Conservation (phyloP, 345 rosid genomes). For the Durio zibethinus region DNA sequence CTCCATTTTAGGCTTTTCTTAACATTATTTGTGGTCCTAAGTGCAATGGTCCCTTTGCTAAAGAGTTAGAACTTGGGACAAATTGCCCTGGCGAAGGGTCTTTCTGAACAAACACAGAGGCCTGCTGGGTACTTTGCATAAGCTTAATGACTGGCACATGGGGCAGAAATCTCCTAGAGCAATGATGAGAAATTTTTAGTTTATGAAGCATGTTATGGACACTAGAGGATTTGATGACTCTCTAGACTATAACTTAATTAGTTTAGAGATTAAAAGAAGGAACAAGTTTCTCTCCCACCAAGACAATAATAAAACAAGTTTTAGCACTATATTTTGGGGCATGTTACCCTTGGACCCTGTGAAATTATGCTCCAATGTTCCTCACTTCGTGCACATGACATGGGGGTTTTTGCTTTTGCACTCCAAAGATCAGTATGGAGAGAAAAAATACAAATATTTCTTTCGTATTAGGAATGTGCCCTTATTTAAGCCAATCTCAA, state of each 20-base stretch:
- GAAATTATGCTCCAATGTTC: conserved; percentile 31
- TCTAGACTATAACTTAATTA: background rate
- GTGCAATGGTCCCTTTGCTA: conserved; percentile 20
- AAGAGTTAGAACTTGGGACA: conserved; percentile 18
- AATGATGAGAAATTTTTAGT: background rate
- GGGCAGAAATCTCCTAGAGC: background rate
- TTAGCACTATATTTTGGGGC: background rate
- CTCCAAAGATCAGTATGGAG: conserved; percentile 15
- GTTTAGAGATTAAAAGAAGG: conserved; percentile 1
- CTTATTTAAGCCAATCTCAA: conserved; percentile 4
- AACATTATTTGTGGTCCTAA: conserved; percentile 22
- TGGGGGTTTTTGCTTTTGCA: conserved; percentile 23
- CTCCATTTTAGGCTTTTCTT: conserved; percentile 19
- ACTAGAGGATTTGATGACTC: background rate
- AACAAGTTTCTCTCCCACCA: conserved; percentile 13
- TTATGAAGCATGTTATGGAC: conserved; percentile 12
- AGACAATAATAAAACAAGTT: conserved; percentile 38
- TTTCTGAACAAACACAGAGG: background rate
- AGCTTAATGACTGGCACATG: conserved; percentile 16
- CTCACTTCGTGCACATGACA: conserved; percentile 40
- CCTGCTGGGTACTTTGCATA: background rate
- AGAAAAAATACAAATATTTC: conserved; percentile 3
- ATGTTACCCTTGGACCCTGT: conserved; percentile 30
- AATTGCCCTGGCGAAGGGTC: conserved; percentile 1
- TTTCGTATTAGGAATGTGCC: background rate